Evolutionary conservation across 164 flowering plant genomes (phyloP).

Genomic region (Echeveria elegans): DNA sequence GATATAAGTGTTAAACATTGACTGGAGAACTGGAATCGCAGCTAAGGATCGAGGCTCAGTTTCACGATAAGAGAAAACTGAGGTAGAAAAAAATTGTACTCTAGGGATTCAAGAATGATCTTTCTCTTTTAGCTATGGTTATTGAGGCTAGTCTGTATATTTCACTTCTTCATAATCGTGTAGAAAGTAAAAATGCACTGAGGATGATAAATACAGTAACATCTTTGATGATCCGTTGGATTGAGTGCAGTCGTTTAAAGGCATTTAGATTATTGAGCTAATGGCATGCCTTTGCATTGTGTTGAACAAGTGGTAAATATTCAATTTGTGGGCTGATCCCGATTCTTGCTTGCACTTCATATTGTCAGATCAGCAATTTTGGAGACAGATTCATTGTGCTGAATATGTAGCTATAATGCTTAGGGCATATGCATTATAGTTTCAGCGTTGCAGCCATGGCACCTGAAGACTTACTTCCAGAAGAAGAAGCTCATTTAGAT

Average conservation of each 20-base stretch:
- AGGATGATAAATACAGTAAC: too few species aligned
- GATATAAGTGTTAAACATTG: slow-evolving; percentile 14
- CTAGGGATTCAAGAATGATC: background rate
- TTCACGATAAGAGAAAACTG: slow-evolving; percentile 36
- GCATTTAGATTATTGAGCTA: too few species aligned
- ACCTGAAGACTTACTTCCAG: slow-evolving; percentile 69
- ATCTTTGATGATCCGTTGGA: too few species aligned
- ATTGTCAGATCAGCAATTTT: background rate
- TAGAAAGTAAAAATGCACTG: too few species aligned
- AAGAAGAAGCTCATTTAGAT: slow-evolving; percentile 89
- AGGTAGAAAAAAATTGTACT: slow-evolving; percentile 13
- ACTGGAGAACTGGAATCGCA: slow-evolving; percentile 35
- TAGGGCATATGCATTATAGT: slow-evolving; percentile 65
- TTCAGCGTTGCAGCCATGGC: slow-evolving; percentile 56
- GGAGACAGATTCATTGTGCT: background rate
- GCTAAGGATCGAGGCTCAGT: slow-evolving; percentile 40
- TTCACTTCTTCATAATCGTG: too few species aligned
- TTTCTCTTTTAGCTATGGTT: background rate
- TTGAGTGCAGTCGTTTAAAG: too few species aligned
- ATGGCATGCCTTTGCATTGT: too few species aligned
- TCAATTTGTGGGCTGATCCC: too few species aligned
- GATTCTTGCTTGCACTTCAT: too few species aligned
- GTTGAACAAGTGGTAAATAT: too few species aligned
- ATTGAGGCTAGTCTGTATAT: background rate
- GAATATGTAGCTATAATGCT: background rate